phyloP scores from a whole-genome alignment of 2,329 filamentous ascomycete species.

The Aspergillus vadensis region DNA sequence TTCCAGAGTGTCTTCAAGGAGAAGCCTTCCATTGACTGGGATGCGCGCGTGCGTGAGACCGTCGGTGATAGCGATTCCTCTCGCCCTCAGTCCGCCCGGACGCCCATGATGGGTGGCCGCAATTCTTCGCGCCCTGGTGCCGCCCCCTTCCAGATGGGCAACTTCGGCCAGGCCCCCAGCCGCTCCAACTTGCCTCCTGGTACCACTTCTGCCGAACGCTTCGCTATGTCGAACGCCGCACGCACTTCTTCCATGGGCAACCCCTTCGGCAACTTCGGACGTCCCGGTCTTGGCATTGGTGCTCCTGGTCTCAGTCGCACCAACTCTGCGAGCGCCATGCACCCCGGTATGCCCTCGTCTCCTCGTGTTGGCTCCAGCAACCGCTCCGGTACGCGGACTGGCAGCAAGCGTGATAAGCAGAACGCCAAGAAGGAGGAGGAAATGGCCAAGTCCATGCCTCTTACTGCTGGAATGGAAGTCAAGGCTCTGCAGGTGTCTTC shows the following conservation, averaged over 20 bases:
- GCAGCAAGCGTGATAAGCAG: conserved; percentile 56
- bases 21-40: conserved; percentile 93
- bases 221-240: conserved; percentile 62
- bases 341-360: conserved; percentile 66
- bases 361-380: conserved; percentile 71
- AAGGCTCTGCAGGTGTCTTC: conserved; percentile 73
- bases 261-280: conserved; percentile 62
- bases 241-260: conserved; percentile 51
- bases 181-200: conserved; percentile 68
- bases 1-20: conserved; percentile 97
- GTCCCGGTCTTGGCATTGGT: conserved; percentile 66
- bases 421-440: conserved; percentile 64
- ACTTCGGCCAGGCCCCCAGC: conserved; percentile 57
- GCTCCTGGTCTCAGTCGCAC: conserved; percentile 66
- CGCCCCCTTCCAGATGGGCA: conserved; percentile 67
- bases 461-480: conserved; percentile 79
- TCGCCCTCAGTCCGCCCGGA: conserved; percentile 59
- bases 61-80: conserved; percentile 74
- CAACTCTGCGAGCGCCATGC: conserved; percentile 53
- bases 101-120: conserved; percentile 53
- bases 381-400: conserved; percentile 49
- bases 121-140: conserved; percentile 54
- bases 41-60: conserved; percentile 80
- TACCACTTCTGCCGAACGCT: conserved; percentile 76
- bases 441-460: conserved; percentile 83